Conservation (phyloP, 2,329 filamentous ascomycete species). For the Tolypocladium album region DNA sequence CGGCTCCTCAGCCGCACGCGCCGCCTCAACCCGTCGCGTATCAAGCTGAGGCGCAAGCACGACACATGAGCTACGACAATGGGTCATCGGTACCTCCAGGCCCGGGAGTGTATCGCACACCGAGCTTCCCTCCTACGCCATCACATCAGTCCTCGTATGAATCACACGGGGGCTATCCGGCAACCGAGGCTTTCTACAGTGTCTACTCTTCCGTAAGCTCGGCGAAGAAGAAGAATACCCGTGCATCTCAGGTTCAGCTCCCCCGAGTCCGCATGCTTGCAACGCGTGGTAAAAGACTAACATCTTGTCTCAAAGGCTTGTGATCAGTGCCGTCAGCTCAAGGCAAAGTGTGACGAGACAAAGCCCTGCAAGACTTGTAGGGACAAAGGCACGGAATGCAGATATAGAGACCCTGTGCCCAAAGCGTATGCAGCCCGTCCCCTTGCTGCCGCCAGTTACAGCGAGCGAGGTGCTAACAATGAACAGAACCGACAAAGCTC, state of each 20-base stretch:
- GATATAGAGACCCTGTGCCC: slow-evolving; percentile 82
- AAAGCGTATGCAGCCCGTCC: slow-evolving; percentile 54
- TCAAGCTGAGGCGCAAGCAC: slow-evolving; percentile 32
- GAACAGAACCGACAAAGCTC: slow-evolving; percentile 46
- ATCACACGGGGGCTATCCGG: slow-evolving; percentile 18
- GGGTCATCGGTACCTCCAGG: slow-evolving; percentile 33
- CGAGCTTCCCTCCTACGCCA: slow-evolving; percentile 30
- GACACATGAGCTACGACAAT: slow-evolving; percentile 44
- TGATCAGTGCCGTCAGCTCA: slow-evolving; percentile 76
- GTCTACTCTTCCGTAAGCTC: slow-evolving; percentile 32
- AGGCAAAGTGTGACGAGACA: slow-evolving; percentile 85
- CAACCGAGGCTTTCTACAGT: slow-evolving; percentile 25
- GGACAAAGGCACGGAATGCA: slow-evolving; percentile 74
- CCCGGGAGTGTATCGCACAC: slow-evolving; percentile 29
- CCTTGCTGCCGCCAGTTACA: neutral
- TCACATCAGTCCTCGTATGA: slow-evolving; percentile 28
- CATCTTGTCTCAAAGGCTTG: slow-evolving; percentile 53
- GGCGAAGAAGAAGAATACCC: slow-evolving; percentile 50
- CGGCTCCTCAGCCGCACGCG: slow-evolving; percentile 19
- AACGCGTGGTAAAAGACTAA: slow-evolving; percentile 4
- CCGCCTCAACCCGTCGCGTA: slow-evolving; percentile 22
- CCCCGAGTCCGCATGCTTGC: neutral
- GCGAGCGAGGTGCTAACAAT: slow-evolving; percentile 1
- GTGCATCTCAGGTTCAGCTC: slow-evolving; percentile 46
- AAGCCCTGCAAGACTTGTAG: slow-evolving; percentile 78